phyloP scores from a whole-genome alignment of 164 flowering plant species.

The Umbilicus rupestris region DNA sequence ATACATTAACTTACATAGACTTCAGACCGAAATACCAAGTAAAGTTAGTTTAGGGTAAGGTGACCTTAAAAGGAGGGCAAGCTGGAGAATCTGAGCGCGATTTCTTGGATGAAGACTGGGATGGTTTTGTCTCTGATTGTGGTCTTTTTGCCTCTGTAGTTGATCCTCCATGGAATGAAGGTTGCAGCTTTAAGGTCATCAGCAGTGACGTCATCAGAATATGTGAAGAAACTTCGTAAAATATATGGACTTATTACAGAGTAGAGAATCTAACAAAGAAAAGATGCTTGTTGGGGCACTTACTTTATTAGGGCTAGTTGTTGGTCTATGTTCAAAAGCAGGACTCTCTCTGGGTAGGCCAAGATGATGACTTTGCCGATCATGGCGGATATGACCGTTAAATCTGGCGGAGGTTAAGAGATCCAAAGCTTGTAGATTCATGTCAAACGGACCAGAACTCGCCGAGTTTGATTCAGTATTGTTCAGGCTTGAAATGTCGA shows the following conservation, averaged over 20 bases:
- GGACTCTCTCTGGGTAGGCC: slow-evolving; percentile 19
- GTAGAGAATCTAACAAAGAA: not conserved
- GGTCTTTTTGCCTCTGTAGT: slow-evolving; percentile 42
- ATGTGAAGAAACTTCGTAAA: too few species aligned
- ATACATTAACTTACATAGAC: not conserved
- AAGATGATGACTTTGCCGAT: slow-evolving; percentile 19
- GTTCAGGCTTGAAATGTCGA: slow-evolving; percentile 37
- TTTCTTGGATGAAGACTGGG: slow-evolving; percentile 47
- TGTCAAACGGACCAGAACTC: slow-evolving; percentile 26
- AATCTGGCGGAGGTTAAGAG: slow-evolving; percentile 35
- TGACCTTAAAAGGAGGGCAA: slow-evolving; percentile 77
- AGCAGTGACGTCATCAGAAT: too few species aligned
- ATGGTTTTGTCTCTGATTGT: slow-evolving; percentile 34
- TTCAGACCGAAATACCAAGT: not conserved
- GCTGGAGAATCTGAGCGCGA: slow-evolving; percentile 55
- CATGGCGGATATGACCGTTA: slow-evolving; percentile 19
- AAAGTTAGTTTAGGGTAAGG: not conserved
- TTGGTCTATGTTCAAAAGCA: not conserved
- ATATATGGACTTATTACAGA: too few species aligned
- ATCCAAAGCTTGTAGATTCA: slow-evolving; percentile 55
- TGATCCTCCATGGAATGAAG: slow-evolving; percentile 30
- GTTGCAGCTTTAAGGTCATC: slow-evolving; percentile 16
- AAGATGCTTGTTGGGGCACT: not conserved
- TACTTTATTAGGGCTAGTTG: not conserved
- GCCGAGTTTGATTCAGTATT: slow-evolving; percentile 10